Evolutionary conservation across 1,284 basidiomycete species (phyloP), one percentile per base, ranked within the genome.

Genomic region (Tylopilus sp.): DNA sequence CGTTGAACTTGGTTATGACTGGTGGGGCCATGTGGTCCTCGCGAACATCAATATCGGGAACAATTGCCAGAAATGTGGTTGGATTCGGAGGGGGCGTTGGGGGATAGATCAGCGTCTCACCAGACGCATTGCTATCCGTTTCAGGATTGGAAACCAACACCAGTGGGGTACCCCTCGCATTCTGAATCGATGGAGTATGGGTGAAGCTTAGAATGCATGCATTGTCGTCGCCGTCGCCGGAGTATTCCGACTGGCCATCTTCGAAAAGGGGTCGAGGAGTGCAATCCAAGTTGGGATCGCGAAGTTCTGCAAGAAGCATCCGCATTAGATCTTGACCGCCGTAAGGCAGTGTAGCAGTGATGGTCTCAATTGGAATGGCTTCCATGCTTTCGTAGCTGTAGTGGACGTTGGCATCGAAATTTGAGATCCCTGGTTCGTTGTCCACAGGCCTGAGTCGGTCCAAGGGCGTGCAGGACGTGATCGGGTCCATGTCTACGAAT

Each of bases 281-380:
- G 6, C 34, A 41, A 4, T 65, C 51, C 18, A 53, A 2, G 25
- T 13, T 18, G 7, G 48, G 48, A 26, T 61, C 49, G 2, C 56
- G 43, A 19, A 65, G 50, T 19, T 49, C 56, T 3, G 41, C 43
- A n/a, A 65, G 58, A 7, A 63, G 19, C 21, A 11, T 49, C 10
- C 42, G 44, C 53, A 65, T 52, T 1, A 65, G 19, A 15, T 54
- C 48, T 1, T 3, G 4, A 2, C 50, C 44, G 6, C 30, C 44
- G 15, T 51, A 26, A 34, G 23, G 23, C 1, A 11, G 19, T 26
- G 18, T 3, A 12, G n/a, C n/a, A 3, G 19, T 15, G 18, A 52
- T 23, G 19, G 6, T 4, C 28, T 46, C 28, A 6, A 5, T 26
- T 25, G 12, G 6, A 18, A 1, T 2, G 8, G 10, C 16, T 19